phyloP scores from a whole-genome alignment of 2,329 filamentous ascomycete species.

The Colletotrichum karsti region DNA sequence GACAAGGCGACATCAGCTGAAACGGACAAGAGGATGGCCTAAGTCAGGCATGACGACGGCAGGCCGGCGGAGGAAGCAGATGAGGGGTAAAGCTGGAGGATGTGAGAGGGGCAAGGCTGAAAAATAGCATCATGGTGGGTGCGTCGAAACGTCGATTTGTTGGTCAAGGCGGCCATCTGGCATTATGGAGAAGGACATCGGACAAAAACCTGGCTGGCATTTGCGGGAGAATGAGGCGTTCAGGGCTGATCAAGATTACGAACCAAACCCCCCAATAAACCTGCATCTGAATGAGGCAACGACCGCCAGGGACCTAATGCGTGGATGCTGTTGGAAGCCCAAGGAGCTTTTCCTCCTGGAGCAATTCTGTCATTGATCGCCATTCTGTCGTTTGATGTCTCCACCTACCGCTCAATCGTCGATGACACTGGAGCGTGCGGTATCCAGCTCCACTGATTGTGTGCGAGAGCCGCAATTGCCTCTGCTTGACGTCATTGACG shows the following conservation, averaged over 20 bases:
- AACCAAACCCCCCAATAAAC: conserved; percentile 8
- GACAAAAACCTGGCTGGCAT: conserved; percentile 7
- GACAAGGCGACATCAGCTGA: conserved; percentile 62
- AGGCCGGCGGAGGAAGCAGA: background rate
- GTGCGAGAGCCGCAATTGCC: conserved; percentile 25
- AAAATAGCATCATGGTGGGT: background rate
- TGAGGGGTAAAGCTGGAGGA: background rate
- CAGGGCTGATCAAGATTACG: conserved; percentile 17
- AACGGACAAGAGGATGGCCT: conserved; percentile 58
- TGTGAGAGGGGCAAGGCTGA: background rate
- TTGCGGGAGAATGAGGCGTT: conserved; percentile 24
- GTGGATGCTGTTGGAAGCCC: background rate
- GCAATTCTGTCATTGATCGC: conserved; percentile 24
- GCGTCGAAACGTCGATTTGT: conserved; percentile 11
- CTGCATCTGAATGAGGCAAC: conserved; percentile 1
- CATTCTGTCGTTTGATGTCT: conserved; percentile 10
- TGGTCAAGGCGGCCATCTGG: conserved; percentile 1
- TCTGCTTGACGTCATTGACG: conserved; percentile 31
- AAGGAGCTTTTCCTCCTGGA: conserved; percentile 13
- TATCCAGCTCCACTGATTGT: conserved; percentile 19
- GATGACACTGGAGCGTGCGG: conserved; percentile 9
- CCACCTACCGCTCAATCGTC: conserved; percentile 22
- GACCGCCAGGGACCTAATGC: background rate
- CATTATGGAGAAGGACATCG: conserved; percentile 9
- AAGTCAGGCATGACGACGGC: conserved; percentile 11